These are phyloP conservation scores for Polychytrium aggregatum DNA, from an alignment of 192 early-diverging fungal species.

Conservation along the genomic window DNA sequence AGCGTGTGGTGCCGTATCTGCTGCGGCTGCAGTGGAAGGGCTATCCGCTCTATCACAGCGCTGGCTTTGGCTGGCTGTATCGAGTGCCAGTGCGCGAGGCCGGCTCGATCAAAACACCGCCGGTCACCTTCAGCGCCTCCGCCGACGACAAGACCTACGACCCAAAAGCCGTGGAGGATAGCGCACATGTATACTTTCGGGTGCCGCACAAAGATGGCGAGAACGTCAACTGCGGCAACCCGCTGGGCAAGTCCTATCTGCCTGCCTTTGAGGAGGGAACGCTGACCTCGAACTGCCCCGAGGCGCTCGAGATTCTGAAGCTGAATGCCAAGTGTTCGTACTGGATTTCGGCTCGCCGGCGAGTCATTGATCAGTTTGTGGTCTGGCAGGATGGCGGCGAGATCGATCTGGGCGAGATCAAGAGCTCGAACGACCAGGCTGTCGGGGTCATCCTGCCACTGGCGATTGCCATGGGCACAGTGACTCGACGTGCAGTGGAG, in stretches of 20 bases:
- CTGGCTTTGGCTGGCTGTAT: constrained; percentile 71
- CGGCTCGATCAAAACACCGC: neutral
- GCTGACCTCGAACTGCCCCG: constrained; percentile 56
- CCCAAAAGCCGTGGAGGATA: constrained; percentile 13
- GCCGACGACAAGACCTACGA: constrained; percentile 36
- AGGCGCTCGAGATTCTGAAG: constrained; percentile 66
- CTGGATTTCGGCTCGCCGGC: constrained; percentile 77
- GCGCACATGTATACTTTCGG: constrained; percentile 41
- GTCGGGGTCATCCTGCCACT: constrained; percentile 81
- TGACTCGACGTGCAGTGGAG: constrained; percentile 90
- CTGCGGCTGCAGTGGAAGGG: constrained; percentile 74
- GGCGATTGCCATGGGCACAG: constrained; percentile 85
- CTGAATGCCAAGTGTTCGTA: constrained; percentile 75
- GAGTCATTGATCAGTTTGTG: constrained; percentile 76
- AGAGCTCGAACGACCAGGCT: constrained; percentile 1
- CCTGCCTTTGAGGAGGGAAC: constrained; percentile 66
- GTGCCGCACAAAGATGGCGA: constrained; percentile 86
- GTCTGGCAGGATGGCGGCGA: constrained; percentile 46
- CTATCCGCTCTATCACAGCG: constrained; percentile 64
- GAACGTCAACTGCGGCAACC: constrained; percentile 64
- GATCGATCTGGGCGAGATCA: too few relatives aligned
- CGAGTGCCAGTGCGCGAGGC: constrained; percentile 42
- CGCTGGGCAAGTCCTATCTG: constrained; percentile 75
- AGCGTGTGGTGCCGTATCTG: constrained; percentile 67
- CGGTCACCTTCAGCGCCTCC: constrained; percentile 17